Evolutionary conservation across 441 rosid species (phyloP), one percentile per base, ranked within the genome.

Genomic region (Gossypium schwendimanii): DNA sequence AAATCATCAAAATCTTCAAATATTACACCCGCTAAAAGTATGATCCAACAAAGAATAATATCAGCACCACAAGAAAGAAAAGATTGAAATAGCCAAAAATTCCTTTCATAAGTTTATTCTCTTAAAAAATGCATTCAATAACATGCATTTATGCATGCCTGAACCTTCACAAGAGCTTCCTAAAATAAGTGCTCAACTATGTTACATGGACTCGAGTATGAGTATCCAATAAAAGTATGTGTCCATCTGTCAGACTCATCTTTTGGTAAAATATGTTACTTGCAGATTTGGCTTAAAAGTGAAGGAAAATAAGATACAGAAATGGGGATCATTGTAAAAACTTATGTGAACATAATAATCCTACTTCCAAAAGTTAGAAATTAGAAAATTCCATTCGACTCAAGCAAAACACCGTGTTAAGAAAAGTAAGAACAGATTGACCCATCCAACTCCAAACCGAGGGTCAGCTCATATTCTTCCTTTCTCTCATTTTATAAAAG

Each of bases 1-100:
- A 47, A 47, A 65, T 52, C 55, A 45, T 65, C 36, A 64, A 63
- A 63, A 41, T n/a, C 10, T 31, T 31, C 6, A 6, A 31, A 61
- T 11, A 45, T n/a, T 33, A 23, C 59, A 31, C 14, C 68, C 28
- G 24, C 60, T 45, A 47, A 24, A 60, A 52, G 45, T 52, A 55
- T 6, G 49, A 8, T 12, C 23, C 36, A 55, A 61, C 17, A 71
- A 54, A 28, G 11, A 14, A 65, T 4, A 57, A 33, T 21, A 57
- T 14, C 9, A 11, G 67, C 44, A 54, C 28, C 60, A 14, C 69
- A 70, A 76, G 6, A 71, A 6, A 45, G 7, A 64, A 64, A 73
- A 26, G 6, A 4, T 39, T 21, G 39, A 63, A 65, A 54, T 24
- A 24, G 61, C 54, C 36, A 45, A 61, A 44, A 11, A 12, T 41